Base-by-base conservation (phyloP, 768 basidiomycete species). In the Leucogyrophana mollusca region DNA sequence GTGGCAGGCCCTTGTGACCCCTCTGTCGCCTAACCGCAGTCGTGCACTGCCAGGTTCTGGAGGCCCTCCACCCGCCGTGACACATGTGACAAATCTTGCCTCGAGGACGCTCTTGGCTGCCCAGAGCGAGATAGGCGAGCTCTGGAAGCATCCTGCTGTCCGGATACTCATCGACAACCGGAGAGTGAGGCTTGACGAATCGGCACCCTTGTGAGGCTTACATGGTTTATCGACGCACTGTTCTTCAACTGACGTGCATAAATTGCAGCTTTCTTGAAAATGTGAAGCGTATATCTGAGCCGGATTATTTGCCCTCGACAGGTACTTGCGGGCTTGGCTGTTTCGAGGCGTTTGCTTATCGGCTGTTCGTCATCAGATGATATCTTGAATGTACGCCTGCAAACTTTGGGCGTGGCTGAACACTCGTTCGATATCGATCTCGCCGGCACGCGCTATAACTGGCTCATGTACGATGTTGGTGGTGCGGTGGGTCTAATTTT, bases 391-490 rank as follows among this genome's bases (percentile, higher is more conserved):
- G 87, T 87, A 47, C 85, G 89, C 18, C 67, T 92, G 25, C 88
- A 88, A 67, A 90, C 89, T 0, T 66, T 91, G 10, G 89, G 89
- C 3, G 82, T 91, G 17, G 79, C 83, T 46, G 88, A 91, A 54
- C 86, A 90, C 58, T 71, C 78, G 2, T 88, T 89, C 60, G 77
- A 82, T 46, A 79, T 90, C 48, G 73, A 74, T 47, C 75, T 82
- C 50, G 79, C 76, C 33, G 82, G 83, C 3, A 73, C 71, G 46
- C 73, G 73, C 34, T 87, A 85, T 58, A 77, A 82, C 43, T 91
- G 89, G 88, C 78, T 82, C 47, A 70, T 91, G 45, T 92, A 85
- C 60, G 90, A 92, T 60, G 89, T 92, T 30, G 88, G 89, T 33
- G 90, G 90, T 37, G 85, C 86, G 42, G 85, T 90, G 59, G 61